Base-by-base conservation (phyloP, 805 yeast species). In the Pichia phayaonensis region DNA sequence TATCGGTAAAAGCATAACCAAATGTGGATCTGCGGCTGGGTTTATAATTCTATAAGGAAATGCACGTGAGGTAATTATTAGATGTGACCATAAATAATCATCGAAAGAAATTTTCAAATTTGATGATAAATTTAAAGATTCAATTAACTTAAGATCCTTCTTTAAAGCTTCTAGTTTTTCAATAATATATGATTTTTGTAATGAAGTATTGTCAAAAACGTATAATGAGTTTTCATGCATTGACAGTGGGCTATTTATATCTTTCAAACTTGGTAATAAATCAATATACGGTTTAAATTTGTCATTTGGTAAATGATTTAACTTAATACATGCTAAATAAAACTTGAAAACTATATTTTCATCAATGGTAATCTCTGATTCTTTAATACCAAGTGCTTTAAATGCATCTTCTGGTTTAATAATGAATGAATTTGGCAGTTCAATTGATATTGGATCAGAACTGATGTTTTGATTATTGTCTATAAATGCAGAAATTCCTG, bases 51-150 rank as follows among this genome's bases (percentile, higher is more conserved):
- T 69, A 45, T 77, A 76, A 2, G 97, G 97, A 60, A 90, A 90
- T 0, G 94, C 83, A 54, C 97, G 74, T 1, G 96, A 86, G 8
- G 84, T 79, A 51, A 87, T 70, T 20, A 87, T 84, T 46, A 78
- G 68, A 49, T 79, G 74, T 0, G 94, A 82, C 95, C 96, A 90
- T 3, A 86, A 59, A 61, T 79, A 90, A 27, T 78, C 77, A 0
- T 80, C 71, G 59, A 85, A 84, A 1, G 51, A 20, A 20, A 47
- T 45, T 2, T 24, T 18, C 11, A 20, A 3, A 42, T 21, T 60
- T 48, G 18, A 47, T 29, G 3, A 27, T 20, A 40, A 53, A 16
- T 40, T 44, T 5, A 29, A 29, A 12, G 34, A 29, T 29, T 29
- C 34, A 29, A 29, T 29, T 29, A 2, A 15, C 8, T 13, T 60